Evolutionary conservation across 1,139 yeast species (phyloP), one percentile per base, ranked within the genome.

Genomic region (Taphrina pruni): DNA sequence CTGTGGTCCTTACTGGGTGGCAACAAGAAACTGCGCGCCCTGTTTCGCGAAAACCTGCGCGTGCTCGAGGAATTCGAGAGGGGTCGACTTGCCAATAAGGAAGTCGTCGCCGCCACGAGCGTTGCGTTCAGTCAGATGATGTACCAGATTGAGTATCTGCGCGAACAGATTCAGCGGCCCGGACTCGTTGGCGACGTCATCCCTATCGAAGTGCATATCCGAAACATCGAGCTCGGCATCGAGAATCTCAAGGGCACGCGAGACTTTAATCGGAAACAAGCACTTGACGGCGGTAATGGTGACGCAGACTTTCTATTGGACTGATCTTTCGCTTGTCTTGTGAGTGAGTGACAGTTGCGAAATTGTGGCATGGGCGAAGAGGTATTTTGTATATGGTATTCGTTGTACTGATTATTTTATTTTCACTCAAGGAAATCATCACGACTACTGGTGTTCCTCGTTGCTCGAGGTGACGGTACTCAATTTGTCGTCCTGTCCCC

Each of bases 101-200:
- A 64, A 20, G 46, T 64, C 48, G 67, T 64, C 35, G 67, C 67
- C 21, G 43, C 45, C 26, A 64, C 67, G n/a, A 35, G 60, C 17
- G 61, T 64, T 5, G 67, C 67, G n/a, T 57, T 64, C 48, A 48
- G 35, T 36, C 55, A 64, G 67, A 64, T 64, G 67, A 64, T 64
- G 60, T 35, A 52, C 17, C 67, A 64, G 55, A 57, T 64, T 35
- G 61, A 64, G 61, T 43, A 64, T 21, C 20, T 64, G 26, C 41
- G 67, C 8, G 61, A 54, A 45, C 60, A 51, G 61, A 55, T 64
- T 11, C 61, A 56, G 35, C 14, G 56, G 46, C 67, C 67, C 14
- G 61, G 67, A 8, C 12, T 64, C 21, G 17, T 38, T 12, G 61
- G 60, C 26, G 67, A 64, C 21, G 48, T 17, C 6, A 55, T 64